phyloP scores from a whole-genome alignment of 1,284 basidiomycete genomes.

The Cystobasidium sp. region DNA sequence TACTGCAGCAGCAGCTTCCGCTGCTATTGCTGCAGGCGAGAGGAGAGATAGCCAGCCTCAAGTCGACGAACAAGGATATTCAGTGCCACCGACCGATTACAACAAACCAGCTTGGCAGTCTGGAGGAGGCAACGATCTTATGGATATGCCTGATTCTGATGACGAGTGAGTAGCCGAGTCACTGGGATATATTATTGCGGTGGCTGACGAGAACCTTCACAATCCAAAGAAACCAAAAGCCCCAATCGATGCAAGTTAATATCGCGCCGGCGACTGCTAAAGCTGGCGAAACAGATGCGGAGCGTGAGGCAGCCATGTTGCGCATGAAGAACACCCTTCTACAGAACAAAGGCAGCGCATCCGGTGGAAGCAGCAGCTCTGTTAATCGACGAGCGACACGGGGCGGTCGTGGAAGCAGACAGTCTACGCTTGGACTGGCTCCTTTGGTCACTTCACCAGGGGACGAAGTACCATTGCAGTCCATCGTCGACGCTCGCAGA shows the following conservation, averaged over 20 bases:
- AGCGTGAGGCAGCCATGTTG: slow-evolving; percentile 64
- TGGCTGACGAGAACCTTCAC: background rate
- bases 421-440: slow-evolving; percentile 28
- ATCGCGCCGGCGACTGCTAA: slow-evolving; percentile 49
- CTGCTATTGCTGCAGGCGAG: slow-evolving; percentile 18
- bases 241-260: slow-evolving; percentile 69
- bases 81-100: slow-evolving; percentile 61
- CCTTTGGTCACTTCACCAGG: slow-evolving; percentile 6
- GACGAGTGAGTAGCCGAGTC: slow-evolving; percentile 20
- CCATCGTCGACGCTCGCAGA: slow-evolving; percentile 16
- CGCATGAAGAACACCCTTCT: slow-evolving; percentile 71
- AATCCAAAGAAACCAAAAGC: slow-evolving; percentile 16
- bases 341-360: background rate
- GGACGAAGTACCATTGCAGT: slow-evolving; percentile 24
- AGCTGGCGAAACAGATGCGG: slow-evolving; percentile 61
- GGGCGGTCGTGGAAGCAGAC: slow-evolving; percentile 27
- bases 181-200: background rate
- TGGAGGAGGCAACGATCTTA: slow-evolving; percentile 53
- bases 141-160: slow-evolving; percentile 50
- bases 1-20: slow-evolving; percentile 1
- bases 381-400: slow-evolving; percentile 35
- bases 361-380: background rate
- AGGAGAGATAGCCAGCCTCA: background rate
- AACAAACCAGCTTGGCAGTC: slow-evolving; percentile 57
- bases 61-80: slow-evolving; percentile 63